Evolutionary conservation across 179 eudicot species (phyloP).

Genomic region (Vitellaria paradoxa): DNA sequence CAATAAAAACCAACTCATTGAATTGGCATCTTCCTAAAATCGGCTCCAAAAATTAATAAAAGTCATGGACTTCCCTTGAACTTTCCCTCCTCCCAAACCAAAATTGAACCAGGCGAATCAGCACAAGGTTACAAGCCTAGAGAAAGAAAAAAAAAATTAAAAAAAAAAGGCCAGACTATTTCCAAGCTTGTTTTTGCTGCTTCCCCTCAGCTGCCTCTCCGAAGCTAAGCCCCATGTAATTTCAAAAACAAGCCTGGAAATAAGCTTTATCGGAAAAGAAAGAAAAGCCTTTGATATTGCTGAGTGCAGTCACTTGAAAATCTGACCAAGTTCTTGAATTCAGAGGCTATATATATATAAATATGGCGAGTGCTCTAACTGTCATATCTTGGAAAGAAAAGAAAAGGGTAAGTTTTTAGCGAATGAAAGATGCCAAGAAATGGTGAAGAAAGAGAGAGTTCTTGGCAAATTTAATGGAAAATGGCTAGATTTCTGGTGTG

Average conservation of each 20-base stretch:
- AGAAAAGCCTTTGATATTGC: neutral
- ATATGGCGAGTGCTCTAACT: too few relatives aligned
- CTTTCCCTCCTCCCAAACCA: neutral
- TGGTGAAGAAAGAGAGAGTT: neutral
- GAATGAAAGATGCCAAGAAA: neutral
- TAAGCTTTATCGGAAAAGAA: constrained; percentile 20
- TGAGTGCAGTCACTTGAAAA: too few relatives aligned
- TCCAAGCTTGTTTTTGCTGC: constrained; percentile 54
- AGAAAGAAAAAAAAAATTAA: too few relatives aligned
- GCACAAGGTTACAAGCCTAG: too few relatives aligned
- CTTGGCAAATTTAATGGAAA: neutral
- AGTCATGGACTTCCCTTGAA: constrained; percentile 37
- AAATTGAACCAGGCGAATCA: neutral
- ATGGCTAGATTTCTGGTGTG: neutral
- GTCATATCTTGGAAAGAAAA: too few relatives aligned
- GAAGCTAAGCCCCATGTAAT: neutral
- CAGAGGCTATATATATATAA: too few relatives aligned
- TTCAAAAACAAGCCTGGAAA: constrained; percentile 66
- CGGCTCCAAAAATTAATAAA: constrained; percentile 25
- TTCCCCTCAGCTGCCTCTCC: constrained; percentile 14
- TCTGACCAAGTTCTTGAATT: too few relatives aligned
- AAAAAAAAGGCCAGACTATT: constrained; percentile 21
- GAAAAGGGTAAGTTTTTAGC: too few relatives aligned
- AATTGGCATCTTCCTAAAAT: neutral
- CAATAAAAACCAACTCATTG: too few relatives aligned